phyloP scores from a whole-genome alignment of 2,329 filamentous ascomycete species.

The Alternaria gansuensis region DNA sequence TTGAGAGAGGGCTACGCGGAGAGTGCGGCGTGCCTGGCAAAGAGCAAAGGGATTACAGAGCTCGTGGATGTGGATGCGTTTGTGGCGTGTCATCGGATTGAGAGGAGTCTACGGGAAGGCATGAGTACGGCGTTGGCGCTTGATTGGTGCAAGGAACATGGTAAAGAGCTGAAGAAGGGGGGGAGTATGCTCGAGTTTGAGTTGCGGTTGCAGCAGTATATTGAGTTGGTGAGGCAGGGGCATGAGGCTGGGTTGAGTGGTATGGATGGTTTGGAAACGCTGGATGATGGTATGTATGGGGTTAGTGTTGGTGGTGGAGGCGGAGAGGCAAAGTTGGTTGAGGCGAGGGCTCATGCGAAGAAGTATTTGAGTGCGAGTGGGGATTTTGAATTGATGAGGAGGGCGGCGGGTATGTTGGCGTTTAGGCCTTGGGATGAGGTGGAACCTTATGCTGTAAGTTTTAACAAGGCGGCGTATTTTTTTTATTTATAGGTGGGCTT shows the following conservation, averaged over 20 bases:
- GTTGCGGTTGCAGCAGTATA: slow-evolving; percentile 91
- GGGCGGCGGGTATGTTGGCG: slow-evolving; percentile 82
- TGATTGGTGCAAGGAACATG: slow-evolving; percentile 92
- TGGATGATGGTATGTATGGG: slow-evolving; percentile 66
- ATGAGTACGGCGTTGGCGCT: slow-evolving; percentile 81
- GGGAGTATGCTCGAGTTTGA: slow-evolving; percentile 92
- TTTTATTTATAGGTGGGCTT: not conserved
- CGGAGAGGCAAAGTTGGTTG: slow-evolving; percentile 67
- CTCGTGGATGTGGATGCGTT: slow-evolving; percentile 92
- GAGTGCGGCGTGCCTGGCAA: slow-evolving; percentile 77
- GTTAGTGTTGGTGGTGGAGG: slow-evolving; percentile 61
- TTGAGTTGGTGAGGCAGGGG: slow-evolving; percentile 80
- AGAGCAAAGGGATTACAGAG: slow-evolving; percentile 77
- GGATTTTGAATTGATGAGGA: slow-evolving; percentile 72
- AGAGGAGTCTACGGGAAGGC: slow-evolving; percentile 70
- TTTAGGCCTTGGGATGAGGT: slow-evolving; percentile 69
- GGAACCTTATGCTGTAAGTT: slow-evolving; percentile 67
- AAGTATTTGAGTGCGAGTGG: slow-evolving; percentile 79
- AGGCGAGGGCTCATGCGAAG: slow-evolving; percentile 82
- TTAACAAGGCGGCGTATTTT: not conserved
- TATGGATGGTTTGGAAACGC: slow-evolving; percentile 35
- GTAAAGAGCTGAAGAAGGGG: slow-evolving; percentile 88
- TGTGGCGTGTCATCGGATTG: slow-evolving; percentile 79
- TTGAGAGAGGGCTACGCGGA: slow-evolving; percentile 82
- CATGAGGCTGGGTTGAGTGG: slow-evolving; percentile 42